phyloP scores from a whole-genome alignment of 2,329 filamentous ascomycete species.

The Diatrype stigma region DNA sequence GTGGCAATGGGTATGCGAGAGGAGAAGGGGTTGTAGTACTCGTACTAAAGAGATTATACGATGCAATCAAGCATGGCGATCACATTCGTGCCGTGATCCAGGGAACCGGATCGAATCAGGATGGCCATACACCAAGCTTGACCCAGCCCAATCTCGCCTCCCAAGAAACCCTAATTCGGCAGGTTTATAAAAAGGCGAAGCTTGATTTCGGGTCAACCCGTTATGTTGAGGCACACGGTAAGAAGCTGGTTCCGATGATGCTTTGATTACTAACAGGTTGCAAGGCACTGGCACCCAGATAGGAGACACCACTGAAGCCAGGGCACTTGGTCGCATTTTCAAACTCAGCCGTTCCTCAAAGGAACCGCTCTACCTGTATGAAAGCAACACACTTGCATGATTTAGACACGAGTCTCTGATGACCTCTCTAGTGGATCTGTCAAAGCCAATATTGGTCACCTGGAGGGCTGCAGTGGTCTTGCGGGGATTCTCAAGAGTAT shows the following conservation, averaged over 20 bases:
- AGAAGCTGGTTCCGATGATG: constrained; percentile 11
- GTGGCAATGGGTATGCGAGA: constrained; percentile 38
- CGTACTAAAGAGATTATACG: constrained; percentile 36
- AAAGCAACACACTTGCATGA: background rate
- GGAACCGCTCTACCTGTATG: background rate
- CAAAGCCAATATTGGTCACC: background rate
- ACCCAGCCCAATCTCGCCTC: constrained; percentile 14
- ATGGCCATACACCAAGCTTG: constrained; percentile 28
- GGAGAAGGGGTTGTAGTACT: constrained; percentile 38
- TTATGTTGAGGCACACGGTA: constrained; percentile 33
- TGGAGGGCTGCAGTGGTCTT: background rate
- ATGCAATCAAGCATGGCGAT: constrained; percentile 37
- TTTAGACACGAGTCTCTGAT: background rate
- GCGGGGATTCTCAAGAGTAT: background rate
- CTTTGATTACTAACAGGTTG: background rate
- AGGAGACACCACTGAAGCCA: background rate
- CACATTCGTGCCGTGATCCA: constrained; percentile 27
- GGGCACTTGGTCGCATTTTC: background rate
- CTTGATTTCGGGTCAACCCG: constrained; percentile 16
- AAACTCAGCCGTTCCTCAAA: background rate
- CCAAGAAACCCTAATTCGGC: constrained; percentile 26
- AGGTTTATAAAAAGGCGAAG: constrained; percentile 18
- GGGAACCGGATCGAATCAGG: constrained; percentile 28
- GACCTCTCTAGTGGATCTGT: background rate
- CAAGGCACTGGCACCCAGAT: background rate